Conservation (phyloP, 495 filamentous ascomycete genomes). For the Aspergillus saccharolyticus region DNA sequence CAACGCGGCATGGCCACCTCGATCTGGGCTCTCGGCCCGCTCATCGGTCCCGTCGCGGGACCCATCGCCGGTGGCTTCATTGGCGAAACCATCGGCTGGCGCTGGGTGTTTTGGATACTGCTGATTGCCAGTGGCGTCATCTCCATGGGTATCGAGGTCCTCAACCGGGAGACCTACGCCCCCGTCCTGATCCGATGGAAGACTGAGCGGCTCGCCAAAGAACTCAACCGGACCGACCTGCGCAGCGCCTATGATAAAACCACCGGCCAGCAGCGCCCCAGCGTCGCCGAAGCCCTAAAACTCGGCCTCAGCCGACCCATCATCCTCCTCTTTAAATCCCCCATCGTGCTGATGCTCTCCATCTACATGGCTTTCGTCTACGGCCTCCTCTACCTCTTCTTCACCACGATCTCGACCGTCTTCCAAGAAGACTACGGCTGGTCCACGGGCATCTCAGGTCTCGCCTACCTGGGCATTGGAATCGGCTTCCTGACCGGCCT, state of each 20-base stretch:
- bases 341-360: constrained; percentile 49
- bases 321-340: constrained; percentile 39
- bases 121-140: constrained; percentile 43
- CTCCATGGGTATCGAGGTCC: constrained; percentile 37
- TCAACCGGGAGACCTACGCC: constrained; percentile 51
- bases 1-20: constrained; percentile 57
- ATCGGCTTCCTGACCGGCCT: constrained; percentile 51
- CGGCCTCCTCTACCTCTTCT: constrained; percentile 61
- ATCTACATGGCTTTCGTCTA: constrained; percentile 61
- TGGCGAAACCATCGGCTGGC: constrained; percentile 49
- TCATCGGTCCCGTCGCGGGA: constrained; percentile 48
- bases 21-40: constrained; percentile 48
- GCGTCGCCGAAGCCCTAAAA: constrained; percentile 27
- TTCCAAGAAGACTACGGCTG: constrained; percentile 56
- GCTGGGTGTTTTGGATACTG: constrained; percentile 60
- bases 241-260: constrained; percentile 37
- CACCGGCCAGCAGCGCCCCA: background rate
- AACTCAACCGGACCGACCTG: constrained; percentile 39
- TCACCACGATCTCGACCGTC: constrained; percentile 61
- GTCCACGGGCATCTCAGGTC: constrained; percentile 49
- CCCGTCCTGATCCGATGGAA: constrained; percentile 47
- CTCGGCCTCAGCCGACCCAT: constrained; percentile 43
- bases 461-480: constrained; percentile 58
- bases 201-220: constrained; percentile 33
- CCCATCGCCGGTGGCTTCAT: constrained; percentile 53